These are phyloP conservation scores for Cutaneotrichosporon dermatis DNA, from an alignment of 1,284 basidiomycete species.

Conservation along the genomic window DNA sequence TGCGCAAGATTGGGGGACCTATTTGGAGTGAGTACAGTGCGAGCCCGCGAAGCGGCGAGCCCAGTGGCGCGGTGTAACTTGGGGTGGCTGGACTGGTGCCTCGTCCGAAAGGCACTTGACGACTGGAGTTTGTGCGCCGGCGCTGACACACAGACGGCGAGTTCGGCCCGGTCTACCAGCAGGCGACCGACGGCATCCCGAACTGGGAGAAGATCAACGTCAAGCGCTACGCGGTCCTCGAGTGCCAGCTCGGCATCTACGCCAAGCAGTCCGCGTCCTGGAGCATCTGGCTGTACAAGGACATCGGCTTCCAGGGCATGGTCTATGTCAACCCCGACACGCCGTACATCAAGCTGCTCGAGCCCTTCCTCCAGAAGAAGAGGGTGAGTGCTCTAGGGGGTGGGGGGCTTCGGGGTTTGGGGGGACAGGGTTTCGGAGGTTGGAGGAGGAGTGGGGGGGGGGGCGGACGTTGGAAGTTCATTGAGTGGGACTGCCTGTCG, in stretches of 20 bases:
- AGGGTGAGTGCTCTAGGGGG: conserved; percentile 16
- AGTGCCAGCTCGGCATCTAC: conserved; percentile 70
- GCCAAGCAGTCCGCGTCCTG: conserved; percentile 57
- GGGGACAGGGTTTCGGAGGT: too few relatives aligned
- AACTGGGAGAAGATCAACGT: conserved; percentile 61
- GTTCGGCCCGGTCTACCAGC: conserved; percentile 51
- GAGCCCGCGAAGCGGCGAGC: too few relatives aligned
- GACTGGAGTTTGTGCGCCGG: too few relatives aligned
- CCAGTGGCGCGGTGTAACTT: too few relatives aligned
- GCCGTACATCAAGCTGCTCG: conserved; percentile 63
- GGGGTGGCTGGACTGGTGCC: too few relatives aligned
- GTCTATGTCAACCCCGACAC: conserved; percentile 62
- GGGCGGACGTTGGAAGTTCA: too few relatives aligned
- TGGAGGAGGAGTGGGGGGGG: too few relatives aligned
- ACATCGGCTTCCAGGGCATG: conserved; percentile 79
- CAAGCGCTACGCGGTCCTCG: conserved; percentile 61
- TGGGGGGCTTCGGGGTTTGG: too few relatives aligned
- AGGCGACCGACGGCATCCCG: conserved; percentile 26
- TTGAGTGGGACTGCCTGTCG: too few relatives aligned
- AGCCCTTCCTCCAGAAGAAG: conserved; percentile 61
- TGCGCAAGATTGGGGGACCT: conserved; percentile 15
- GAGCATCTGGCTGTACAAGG: conserved; percentile 80
- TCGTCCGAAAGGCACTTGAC: too few relatives aligned
- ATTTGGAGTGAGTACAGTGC: conserved; percentile 20
- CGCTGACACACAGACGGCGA: conserved; percentile 51